Percentiles rank a stretch among this genome's conserved stretches.
These are phyloP conservation scores for Talaromyces ruber DNA, from an alignment of 495 filamentous ascomycete species.

Conservation along the genomic window DNA sequence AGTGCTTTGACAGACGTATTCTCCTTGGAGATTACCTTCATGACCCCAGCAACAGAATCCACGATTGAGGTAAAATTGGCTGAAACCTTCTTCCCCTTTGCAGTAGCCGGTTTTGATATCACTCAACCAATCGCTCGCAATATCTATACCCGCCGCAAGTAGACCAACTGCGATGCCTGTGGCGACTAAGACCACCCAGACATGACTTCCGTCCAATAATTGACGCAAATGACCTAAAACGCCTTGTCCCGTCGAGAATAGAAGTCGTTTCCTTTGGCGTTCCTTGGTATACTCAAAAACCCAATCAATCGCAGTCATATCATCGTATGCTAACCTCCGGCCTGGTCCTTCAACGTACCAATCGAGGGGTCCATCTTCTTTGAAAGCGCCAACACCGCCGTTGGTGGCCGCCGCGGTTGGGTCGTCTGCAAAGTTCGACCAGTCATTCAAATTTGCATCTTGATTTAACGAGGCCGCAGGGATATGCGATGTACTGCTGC, in stretches of 20 bases:
- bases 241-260: conserved; percentile 62
- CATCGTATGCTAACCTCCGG: conserved; percentile 86
- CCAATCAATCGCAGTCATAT: conserved; percentile 98
- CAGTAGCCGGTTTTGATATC: conserved; percentile 94
- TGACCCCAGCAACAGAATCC: conserved; percentile 90
- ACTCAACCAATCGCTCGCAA: conserved; percentile 89
- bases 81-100: conserved; percentile 60
- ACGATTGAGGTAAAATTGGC: conserved; percentile 81
- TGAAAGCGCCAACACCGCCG: conserved; percentile 35
- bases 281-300: conserved; percentile 99
- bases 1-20: neutral
- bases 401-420: conserved; percentile 3
- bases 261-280: conserved; percentile 69
- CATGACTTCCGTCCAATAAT: conserved; percentile 74
- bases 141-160: conserved; percentile 81
- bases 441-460: neutral
- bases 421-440: neutral
- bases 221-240: conserved; percentile 64
- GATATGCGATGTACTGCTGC: conserved; percentile 4
- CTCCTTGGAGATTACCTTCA: conserved; percentile 44
- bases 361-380: conserved; percentile 62
- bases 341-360: conserved; percentile 93
- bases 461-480: neutral
- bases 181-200: conserved; percentile 79
- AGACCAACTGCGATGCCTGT: conserved; percentile 74